Evolutionary conservation across 768 basidiomycete genomes (phyloP), one percentile per base, ranked within the genome.

Genomic region (Leccinum barrowsii): DNA sequence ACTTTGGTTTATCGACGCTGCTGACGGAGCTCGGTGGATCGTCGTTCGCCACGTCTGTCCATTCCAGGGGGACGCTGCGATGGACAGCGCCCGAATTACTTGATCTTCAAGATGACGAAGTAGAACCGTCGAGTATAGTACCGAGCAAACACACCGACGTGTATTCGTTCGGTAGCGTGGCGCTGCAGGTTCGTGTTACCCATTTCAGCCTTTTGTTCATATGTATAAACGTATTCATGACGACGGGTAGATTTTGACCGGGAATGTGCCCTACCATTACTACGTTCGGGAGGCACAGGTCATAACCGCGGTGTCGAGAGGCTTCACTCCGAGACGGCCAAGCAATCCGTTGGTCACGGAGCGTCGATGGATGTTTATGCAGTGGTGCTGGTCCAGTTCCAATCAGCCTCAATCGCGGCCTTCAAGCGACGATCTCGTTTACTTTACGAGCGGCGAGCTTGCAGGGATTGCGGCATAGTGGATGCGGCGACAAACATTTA

Each of bases 1-100:
- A 81, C 55, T 81, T 81, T 61, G 80, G 80, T 6, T 65, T 81
- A 4, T 80, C 78, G 26, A 77, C 65, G 19, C 72, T 80, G 42
- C 63, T 75, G 26, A 69, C 69, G n/a, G 76, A 78, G 57, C 65
- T 76, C 44, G 68, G 74, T 35, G 69, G 73, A n/a, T 22, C 61
- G 2, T 70, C 72, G n/a, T 77, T 78, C 55, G 61, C 48, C 67
- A 56, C 62, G 15, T 79, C 56, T 70, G 71, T 28, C 76, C 78
- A 35, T 15, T 54, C 54, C 30, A 62, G 53, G 22, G 77, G 62
- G 17, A 63, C 79, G 19, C 70, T 80, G 37, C 59, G 59, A 21
- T 60, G 59, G 59, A 60, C 59, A 12, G 59, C 59, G 11, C 59
- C 59, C 19, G 59, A 74, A 22, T 65, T 81, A 3, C 78, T 77